Conservation (phyloP, 257 asterid species). For the Paraleonurus japonicus region DNA sequence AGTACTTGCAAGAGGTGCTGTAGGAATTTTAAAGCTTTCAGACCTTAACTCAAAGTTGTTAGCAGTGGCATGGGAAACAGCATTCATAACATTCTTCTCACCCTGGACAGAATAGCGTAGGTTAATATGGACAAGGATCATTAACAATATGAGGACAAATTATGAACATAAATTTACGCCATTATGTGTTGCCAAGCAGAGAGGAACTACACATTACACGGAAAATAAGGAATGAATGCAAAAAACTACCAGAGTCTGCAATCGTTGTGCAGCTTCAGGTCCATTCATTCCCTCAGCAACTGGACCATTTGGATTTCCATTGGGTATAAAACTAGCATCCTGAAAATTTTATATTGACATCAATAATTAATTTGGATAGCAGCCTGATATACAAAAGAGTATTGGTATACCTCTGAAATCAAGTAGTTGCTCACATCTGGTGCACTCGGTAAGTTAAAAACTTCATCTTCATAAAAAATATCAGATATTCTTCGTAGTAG, state of each 20-base stretch:
- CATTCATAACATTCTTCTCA: conserved; percentile 45
- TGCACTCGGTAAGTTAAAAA: conserved; percentile 66
- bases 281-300: conserved; percentile 79
- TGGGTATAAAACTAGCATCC: conserved; percentile 69
- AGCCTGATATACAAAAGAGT: neutral
- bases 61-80: conserved; percentile 43
- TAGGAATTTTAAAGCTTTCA: conserved; percentile 54
- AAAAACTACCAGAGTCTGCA: conserved; percentile 50
- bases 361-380: conserved; percentile 20
- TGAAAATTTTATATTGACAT: conserved; percentile 32
- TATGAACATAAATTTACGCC: neutral
- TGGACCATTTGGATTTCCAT: conserved; percentile 64
- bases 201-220: conserved; percentile 2
- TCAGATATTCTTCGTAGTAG: conserved; percentile 61
- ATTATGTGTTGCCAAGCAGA: neutral
- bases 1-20: conserved; percentile 46
- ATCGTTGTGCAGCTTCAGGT: conserved; percentile 67
- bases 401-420: conserved; percentile 72
- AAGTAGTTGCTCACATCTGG: conserved; percentile 97
- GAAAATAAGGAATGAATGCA: conserved; percentile 16
- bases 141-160: conserved; percentile 16
- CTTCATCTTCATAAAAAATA: conserved; percentile 82
- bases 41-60: conserved; percentile 51
- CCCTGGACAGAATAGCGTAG: conserved; percentile 47
- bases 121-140: conserved; percentile 20